Conservation (phyloP, 2,329 filamentous ascomycete species). For the Aaosphaeria arxii region DNA sequence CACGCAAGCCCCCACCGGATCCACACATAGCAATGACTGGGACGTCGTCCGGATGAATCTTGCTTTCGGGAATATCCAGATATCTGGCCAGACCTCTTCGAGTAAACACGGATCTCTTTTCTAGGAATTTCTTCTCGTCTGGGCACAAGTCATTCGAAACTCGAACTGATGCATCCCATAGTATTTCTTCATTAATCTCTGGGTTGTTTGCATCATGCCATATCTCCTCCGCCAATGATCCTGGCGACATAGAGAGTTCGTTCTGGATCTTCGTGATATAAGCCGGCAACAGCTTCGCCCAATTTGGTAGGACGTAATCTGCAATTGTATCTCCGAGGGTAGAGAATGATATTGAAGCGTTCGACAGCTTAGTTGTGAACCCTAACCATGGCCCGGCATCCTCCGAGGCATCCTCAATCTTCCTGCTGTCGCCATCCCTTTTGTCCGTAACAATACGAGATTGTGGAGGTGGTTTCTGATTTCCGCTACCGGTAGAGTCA, state of each 20-base stretch:
- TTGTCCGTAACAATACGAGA: constrained; percentile 25
- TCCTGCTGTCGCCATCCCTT: constrained; percentile 15
- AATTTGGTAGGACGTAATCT: constrained; percentile 74
- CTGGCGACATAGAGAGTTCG: constrained; percentile 82
- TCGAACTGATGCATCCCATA: constrained; percentile 75
- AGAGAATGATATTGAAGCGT: constrained; percentile 24
- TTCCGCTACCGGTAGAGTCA: constrained; percentile 14
- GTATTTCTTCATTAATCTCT: constrained; percentile 80
- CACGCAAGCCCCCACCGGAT: constrained; percentile 86
- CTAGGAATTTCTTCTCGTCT: constrained; percentile 75
- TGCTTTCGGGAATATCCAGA: constrained; percentile 70
- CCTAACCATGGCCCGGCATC: constrained; percentile 30
- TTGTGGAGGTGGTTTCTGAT: constrained; percentile 34
- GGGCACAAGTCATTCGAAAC: constrained; percentile 77
- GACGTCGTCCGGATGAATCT: constrained; percentile 90
- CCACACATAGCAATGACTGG: constrained; percentile 92
- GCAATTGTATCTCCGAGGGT: constrained; percentile 56
- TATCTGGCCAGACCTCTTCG: constrained; percentile 77
- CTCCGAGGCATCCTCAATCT: constrained; percentile 2
- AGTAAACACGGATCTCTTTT: constrained; percentile 65
- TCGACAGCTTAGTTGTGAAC: constrained; percentile 27
- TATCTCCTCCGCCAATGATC: constrained; percentile 86
- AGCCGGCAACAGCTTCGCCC: constrained; percentile 73
- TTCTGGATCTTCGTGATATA: constrained; percentile 80
- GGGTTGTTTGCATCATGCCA: constrained; percentile 90